Percentiles rank a stretch among this genome's conserved stretches.
Evolutionary conservation across 345 rosid species (phyloP).

Genomic region (Limnanthes douglasii): DNA sequence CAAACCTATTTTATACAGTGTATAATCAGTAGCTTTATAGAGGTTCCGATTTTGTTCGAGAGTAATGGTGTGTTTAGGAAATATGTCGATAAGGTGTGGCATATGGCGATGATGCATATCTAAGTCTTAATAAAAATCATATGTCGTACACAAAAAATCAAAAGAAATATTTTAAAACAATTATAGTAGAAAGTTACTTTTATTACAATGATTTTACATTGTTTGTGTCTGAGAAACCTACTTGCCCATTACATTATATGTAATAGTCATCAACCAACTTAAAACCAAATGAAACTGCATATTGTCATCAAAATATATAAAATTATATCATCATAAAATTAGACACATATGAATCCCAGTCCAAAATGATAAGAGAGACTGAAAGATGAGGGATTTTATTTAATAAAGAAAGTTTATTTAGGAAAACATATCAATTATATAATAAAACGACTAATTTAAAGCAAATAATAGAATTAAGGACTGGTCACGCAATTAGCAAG

Average conservation of each 20-base stretch:
- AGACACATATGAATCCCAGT: too few species aligned
- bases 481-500: too few species aligned
- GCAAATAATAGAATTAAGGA: too few species aligned
- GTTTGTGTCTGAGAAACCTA: background rate
- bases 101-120: constrained; percentile 72
- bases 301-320: too few species aligned
- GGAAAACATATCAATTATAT: too few species aligned
- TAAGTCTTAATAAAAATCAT: constrained; percentile 76
- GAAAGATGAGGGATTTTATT: too few species aligned
- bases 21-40: constrained; percentile 51
- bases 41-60: constrained; percentile 51
- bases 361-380: too few species aligned
- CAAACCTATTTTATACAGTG: constrained; percentile 71
- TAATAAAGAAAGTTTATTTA: too few species aligned
- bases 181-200: background rate
- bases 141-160: constrained; percentile 20
- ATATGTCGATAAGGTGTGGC: constrained; percentile 85
- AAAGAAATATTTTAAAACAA: constrained; percentile 1
- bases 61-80: constrained; percentile 76
- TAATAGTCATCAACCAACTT: too few species aligned
- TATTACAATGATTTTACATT: background rate
- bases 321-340: too few species aligned
- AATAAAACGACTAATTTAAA: too few species aligned
- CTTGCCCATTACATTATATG: constrained; percentile 95
- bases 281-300: too few species aligned